These are phyloP conservation scores for Pseudopediastrum boryanum DNA, from an alignment of 139 green algal species.

Conservation along the genomic window DNA sequence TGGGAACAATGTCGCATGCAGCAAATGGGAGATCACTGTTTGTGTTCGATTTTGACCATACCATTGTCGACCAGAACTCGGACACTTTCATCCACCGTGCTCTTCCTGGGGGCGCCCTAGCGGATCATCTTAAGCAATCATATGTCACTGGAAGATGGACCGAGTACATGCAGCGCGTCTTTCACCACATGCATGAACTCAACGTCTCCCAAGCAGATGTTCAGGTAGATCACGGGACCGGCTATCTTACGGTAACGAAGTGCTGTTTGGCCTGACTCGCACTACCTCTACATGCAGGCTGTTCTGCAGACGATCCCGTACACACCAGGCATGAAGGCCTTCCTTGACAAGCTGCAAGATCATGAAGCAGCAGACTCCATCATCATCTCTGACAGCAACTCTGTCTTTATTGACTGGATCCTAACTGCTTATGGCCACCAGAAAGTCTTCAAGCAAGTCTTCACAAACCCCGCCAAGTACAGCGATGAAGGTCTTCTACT, in stretches of 20 bases:
- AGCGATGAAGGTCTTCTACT: neutral
- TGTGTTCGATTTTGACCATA: constrained; percentile 59
- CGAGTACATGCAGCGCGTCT: constrained; percentile 28
- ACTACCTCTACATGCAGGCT: constrained; percentile 36
- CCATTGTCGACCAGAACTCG: constrained; percentile 48
- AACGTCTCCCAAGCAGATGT: too few relatives aligned
- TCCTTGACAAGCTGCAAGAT: constrained; percentile 28
- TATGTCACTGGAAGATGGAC: constrained; percentile 35
- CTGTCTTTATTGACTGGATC: constrained; percentile 55
- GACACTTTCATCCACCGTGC: constrained; percentile 43
- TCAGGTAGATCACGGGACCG: too few relatives aligned
- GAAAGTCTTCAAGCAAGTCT: constrained; percentile 31
- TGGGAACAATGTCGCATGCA: too few relatives aligned
- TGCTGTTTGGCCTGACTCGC: too few relatives aligned
- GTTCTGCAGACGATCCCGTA: constrained; percentile 30
- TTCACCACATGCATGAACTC: neutral
- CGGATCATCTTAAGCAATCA: neutral
- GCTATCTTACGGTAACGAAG: too few relatives aligned
- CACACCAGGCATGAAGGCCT: constrained; percentile 39
- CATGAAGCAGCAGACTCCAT: constrained; percentile 9
- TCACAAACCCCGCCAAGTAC: constrained; percentile 41
- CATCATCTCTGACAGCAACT: constrained; percentile 53
- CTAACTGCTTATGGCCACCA: constrained; percentile 16
- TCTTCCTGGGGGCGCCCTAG: constrained; percentile 1
- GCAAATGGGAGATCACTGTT: too few relatives aligned